A percentile compares a stretch with the other conserved stretches of the same genome.
phyloP scores from a whole-genome alignment of 2,329 filamentous ascomycete species.

The Venturia effusa region DNA sequence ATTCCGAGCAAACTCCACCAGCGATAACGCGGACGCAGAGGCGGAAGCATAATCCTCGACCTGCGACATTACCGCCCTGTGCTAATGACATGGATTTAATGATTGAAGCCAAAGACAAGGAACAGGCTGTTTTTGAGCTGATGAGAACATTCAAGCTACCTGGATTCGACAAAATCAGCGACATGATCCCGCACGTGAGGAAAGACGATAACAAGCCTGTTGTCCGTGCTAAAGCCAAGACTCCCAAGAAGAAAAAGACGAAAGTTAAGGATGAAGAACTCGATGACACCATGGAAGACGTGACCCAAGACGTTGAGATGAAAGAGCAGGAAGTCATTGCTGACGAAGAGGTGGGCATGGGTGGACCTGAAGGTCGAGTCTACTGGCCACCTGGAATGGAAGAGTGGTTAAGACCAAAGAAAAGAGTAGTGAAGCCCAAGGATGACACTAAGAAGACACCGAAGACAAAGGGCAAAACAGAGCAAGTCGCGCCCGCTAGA shows the following conservation, averaged over 20 bases:
- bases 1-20: conserved; percentile 68
- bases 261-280: conserved; percentile 24
- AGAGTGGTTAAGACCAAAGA: conserved; percentile 76
- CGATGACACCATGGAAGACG: conserved; percentile 29
- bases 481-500: not conserved
- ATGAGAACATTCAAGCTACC: conserved; percentile 83
- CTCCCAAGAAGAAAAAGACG: conserved; percentile 22
- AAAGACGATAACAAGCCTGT: conserved; percentile 59
- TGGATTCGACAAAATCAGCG: conserved; percentile 63
- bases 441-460: conserved; percentile 3
- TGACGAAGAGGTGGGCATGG: conserved; percentile 71
- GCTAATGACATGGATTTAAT: conserved; percentile 82
- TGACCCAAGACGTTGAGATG: conserved; percentile 27
- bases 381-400: conserved; percentile 90
- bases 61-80: conserved; percentile 72
- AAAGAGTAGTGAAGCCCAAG: conserved; percentile 37
- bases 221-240: conserved; percentile 33
- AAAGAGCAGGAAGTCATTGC: conserved; percentile 32
- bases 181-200: conserved; percentile 66
- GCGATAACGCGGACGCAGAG: conserved; percentile 69
- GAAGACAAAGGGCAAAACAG: conserved; percentile 2
- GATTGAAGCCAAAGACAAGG: conserved; percentile 98
- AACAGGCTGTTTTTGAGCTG: conserved; percentile 88
- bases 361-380: conserved; percentile 67
- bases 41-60: conserved; percentile 75